phyloP scores from a whole-genome alignment of 108 stramenopile species.

The Skeletonema costatum region DNA sequence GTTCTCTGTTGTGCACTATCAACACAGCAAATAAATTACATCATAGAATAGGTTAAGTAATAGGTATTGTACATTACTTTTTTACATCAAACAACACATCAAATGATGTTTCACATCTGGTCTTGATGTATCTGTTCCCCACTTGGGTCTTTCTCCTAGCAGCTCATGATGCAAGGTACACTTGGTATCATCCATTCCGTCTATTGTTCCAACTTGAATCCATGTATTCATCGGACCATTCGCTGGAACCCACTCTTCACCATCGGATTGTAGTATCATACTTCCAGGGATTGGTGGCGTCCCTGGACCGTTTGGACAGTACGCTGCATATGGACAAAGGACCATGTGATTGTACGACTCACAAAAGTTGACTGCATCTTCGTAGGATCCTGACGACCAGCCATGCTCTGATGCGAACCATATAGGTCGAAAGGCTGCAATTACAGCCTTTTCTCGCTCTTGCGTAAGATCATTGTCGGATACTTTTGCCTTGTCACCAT shows the following conservation, averaged over 20 bases:
- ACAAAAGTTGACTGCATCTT: conserved; percentile 17
- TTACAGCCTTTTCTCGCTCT: not conserved
- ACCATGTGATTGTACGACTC: conserved; percentile 26
- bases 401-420: conserved; percentile 14
- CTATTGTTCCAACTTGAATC: conserved; percentile 20
- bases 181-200: conserved; percentile 8
- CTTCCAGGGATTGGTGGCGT: conserved; percentile 15
- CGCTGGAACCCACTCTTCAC: conserved; percentile 25
- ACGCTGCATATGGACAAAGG: conserved; percentile 41
- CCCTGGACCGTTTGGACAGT: conserved; percentile 40
- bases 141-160: conserved; percentile 31
- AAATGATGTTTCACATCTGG: conserved; percentile 42
- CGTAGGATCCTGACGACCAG: conserved; percentile 15
- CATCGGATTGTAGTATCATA: conserved; percentile 17
- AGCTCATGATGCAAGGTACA: conserved; percentile 34
- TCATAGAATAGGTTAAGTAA: no score
- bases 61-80: no score
- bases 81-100: conserved; percentile 26
- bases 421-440: not conserved
- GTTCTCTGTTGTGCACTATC: no score
- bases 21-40: no score
- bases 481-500: conserved; percentile 1
- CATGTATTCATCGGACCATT: conserved; percentile 19
- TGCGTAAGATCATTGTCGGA: not conserved
- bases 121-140: conserved; percentile 39